These are phyloP conservation scores for Pleurotus pulmonarius DNA, from an alignment of 768 basidiomycete species.

Conservation along the genomic window DNA sequence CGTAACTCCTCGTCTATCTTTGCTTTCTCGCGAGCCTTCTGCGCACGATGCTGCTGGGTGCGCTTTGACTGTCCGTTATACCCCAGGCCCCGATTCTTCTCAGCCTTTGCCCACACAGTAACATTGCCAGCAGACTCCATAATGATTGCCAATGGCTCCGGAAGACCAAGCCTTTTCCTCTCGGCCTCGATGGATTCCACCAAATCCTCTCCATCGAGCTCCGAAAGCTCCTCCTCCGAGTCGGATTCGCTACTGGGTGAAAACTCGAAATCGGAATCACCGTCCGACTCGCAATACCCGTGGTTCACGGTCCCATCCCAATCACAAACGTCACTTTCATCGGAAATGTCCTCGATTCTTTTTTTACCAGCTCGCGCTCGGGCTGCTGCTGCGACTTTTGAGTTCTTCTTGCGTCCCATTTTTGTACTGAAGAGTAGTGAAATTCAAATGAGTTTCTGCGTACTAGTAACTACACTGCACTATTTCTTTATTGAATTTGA, in stretches of 20 bases:
- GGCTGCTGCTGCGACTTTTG: neutral
- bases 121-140: neutral
- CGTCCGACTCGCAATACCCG: neutral
- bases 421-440: neutral
- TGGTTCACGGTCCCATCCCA: neutral
- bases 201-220: neutral
- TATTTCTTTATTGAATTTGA: neutral
- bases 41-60: slow-evolving; percentile 4
- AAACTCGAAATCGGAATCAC: neutral
- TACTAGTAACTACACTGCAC: neutral
- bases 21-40: slow-evolving; percentile 1
- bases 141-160: neutral
- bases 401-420: neutral
- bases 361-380: neutral
- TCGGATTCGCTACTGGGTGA: neutral
- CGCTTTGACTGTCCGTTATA: slow-evolving; percentile 12
- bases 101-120: slow-evolving; percentile 9
- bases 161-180: neutral
- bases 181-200: neutral
- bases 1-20: neutral
- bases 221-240: neutral
- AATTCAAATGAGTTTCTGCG: neutral
- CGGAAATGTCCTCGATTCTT: neutral
- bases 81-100: slow-evolving; percentile 11
- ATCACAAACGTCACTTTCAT: neutral